phyloP scores from a whole-genome alignment of 2,329 filamentous ascomycete genomes.

The Neurospora sp. region DNA sequence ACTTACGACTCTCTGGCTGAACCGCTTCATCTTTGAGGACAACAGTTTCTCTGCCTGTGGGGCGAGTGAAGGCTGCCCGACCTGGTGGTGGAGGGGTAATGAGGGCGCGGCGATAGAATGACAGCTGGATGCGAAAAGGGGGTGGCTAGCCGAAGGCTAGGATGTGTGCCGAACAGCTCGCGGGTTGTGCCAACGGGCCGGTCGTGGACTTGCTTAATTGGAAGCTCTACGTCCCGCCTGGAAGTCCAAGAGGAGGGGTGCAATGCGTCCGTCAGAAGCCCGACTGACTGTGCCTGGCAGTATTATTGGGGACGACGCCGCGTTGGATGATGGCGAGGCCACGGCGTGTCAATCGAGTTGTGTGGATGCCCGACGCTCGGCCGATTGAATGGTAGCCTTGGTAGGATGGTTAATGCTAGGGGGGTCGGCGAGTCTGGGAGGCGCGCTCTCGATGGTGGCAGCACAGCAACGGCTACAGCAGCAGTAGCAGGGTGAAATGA shows the following conservation, averaged over 20 bases:
- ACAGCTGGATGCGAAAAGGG: not conserved
- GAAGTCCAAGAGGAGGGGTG: not conserved
- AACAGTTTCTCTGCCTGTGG: conserved; percentile 18
- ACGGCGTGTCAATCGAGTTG: not conserved
- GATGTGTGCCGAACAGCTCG: not conserved
- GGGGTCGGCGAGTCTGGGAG: not conserved
- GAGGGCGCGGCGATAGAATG: conserved; percentile 7
- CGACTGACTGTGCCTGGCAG: not conserved
- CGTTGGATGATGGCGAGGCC: not conserved
- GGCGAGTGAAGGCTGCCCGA: conserved; percentile 20
- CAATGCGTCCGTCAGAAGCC: not conserved
- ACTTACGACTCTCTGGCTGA: conserved; percentile 89
- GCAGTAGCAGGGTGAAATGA: not conserved
- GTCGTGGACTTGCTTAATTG: not conserved
- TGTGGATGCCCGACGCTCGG: not conserved
- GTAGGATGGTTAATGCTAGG: not conserved
- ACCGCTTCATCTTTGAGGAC: conserved; percentile 77
- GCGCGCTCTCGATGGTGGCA: not conserved
- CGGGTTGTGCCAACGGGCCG: not conserved
- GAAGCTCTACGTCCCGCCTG: not conserved
- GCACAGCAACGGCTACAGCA: not conserved
- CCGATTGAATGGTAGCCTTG: not conserved
- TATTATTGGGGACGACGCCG: not conserved
- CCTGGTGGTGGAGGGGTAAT: conserved; percentile 15
- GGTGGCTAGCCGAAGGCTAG: conserved; percentile 2